Conservation (phyloP, 805 yeast genomes). For the Schizosaccharomyces octosporus region DNA sequence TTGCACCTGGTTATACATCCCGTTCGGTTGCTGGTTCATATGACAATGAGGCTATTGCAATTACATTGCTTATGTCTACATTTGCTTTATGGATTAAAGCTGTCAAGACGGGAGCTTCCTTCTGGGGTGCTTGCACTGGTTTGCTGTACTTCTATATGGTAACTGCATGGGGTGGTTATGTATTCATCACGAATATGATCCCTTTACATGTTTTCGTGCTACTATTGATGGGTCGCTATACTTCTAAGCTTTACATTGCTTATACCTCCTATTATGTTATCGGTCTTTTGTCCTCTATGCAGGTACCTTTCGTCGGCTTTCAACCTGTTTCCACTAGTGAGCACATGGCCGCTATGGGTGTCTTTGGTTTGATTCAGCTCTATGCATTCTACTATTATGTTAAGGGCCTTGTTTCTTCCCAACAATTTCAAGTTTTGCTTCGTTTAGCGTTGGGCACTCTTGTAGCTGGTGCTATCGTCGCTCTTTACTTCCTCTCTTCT, state of each 20-base stretch:
- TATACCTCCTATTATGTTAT: slow-evolving; percentile 91
- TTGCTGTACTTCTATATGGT: slow-evolving; percentile 93
- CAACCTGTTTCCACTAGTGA: slow-evolving; percentile 90
- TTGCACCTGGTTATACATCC: slow-evolving; percentile 89
- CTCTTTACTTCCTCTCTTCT: slow-evolving; percentile 49
- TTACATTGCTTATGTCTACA: slow-evolving; percentile 81
- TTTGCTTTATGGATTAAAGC: slow-evolving; percentile 92
- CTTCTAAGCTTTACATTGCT: slow-evolving; percentile 58
- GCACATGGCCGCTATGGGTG: slow-evolving; percentile 95
- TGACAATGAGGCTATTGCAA: slow-evolving; percentile 97
- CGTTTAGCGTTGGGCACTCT: slow-evolving; percentile 19
- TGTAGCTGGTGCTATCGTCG: slow-evolving; percentile 32
- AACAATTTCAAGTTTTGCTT: slow-evolving; percentile 43
- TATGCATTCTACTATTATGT: slow-evolving; percentile 69
- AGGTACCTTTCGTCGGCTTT: slow-evolving; percentile 95
- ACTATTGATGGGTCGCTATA: slow-evolving; percentile 82
- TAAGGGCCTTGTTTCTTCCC: slow-evolving; percentile 42
- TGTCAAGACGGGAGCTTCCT: slow-evolving; percentile 67
- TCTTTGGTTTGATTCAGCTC: slow-evolving; percentile 80
- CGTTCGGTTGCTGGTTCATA: slow-evolving; percentile 97
- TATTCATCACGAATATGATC: slow-evolving; percentile 88
- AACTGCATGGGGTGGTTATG: slow-evolving; percentile 99
- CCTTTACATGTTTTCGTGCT: slow-evolving; percentile 85
- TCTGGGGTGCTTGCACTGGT: slow-evolving; percentile 65
- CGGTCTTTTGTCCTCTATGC: slow-evolving; percentile 97